Conservation (phyloP, 768 basidiomycete species). For the Crassisporium funariophilum region DNA sequence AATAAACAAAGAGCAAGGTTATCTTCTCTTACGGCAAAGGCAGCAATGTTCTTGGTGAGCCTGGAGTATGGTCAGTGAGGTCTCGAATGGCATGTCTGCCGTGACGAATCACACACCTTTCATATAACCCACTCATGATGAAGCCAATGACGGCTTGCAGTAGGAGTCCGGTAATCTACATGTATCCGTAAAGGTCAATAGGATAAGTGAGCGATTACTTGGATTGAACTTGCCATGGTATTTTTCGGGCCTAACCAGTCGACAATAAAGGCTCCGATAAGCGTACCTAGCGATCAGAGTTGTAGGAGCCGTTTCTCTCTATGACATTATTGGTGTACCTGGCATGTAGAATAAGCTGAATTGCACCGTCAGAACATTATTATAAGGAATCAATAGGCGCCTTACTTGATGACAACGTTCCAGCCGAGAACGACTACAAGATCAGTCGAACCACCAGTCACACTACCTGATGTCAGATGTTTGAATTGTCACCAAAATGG, state of each 20-base stretch:
- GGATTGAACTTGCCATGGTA: conserved; percentile 68
- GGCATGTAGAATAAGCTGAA: conserved; percentile 42
- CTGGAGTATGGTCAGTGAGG: conserved; percentile 26
- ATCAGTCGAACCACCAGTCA: conserved; percentile 55
- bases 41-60: conserved; percentile 68
- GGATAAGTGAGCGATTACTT: neutral
- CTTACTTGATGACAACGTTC: conserved; percentile 83
- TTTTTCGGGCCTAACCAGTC: conserved; percentile 77
- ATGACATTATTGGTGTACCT: conserved; percentile 22
- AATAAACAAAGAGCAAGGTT: neutral
- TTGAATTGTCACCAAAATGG: neutral
- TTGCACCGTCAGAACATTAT: neutral
- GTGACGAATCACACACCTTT: conserved; percentile 34
- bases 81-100: neutral
- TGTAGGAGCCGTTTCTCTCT: conserved; percentile 20
- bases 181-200: neutral
- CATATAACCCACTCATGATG: conserved; percentile 86
- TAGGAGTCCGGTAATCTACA: conserved; percentile 66
- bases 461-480: conserved; percentile 33
- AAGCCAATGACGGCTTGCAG: conserved; percentile 79
- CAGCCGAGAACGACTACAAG: conserved; percentile 76
- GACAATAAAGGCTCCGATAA: conserved; percentile 74
- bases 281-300: conserved; percentile 54
- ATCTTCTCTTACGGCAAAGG: conserved; percentile 61
- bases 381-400: neutral